Conservation (phyloP, 2,329 filamentous ascomycete genomes). For the Triangularia setosa region DNA sequence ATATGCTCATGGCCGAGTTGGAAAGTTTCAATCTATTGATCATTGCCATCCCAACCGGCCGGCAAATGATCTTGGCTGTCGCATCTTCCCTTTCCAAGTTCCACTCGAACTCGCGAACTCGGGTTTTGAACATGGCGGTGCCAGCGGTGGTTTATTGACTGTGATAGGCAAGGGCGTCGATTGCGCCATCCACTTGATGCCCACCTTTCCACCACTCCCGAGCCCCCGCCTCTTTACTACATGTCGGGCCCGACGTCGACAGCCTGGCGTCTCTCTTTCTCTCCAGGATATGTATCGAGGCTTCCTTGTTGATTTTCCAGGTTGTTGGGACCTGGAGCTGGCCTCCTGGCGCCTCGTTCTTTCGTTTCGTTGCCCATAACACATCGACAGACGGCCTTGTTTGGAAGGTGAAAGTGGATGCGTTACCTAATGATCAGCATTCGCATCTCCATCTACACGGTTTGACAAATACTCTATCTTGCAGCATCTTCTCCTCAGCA, state of each 20-base stretch:
- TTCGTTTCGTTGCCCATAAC: not conserved
- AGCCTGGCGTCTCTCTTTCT: not conserved
- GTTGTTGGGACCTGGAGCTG: not conserved
- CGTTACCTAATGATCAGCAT: not conserved
- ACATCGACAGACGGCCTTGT: not conserved
- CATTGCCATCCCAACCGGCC: not conserved
- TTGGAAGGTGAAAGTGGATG: not conserved
- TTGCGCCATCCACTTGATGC: conserved; percentile 24
- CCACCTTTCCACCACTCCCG: conserved; percentile 18
- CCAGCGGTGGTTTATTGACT: conserved; percentile 16
- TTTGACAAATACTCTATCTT: not conserved
- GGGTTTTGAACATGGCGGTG: not conserved
- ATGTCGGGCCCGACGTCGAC: not conserved
- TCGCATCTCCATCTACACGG: not conserved
- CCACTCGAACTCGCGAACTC: conserved; percentile 5
- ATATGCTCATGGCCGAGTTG: not conserved
- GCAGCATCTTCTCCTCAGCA: not conserved
- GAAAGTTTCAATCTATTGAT: not conserved
- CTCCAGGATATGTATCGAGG: not conserved
- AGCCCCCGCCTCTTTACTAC: conserved; percentile 15
- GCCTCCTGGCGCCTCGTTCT: not conserved
- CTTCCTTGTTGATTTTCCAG: not conserved
- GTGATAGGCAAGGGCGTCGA: conserved; percentile 23
- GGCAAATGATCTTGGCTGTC: not conserved
- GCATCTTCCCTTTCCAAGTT: conserved; percentile 4